Conservation (phyloP, 2,329 filamentous ascomycete genomes). For the Colletotrichum liriopes region DNA sequence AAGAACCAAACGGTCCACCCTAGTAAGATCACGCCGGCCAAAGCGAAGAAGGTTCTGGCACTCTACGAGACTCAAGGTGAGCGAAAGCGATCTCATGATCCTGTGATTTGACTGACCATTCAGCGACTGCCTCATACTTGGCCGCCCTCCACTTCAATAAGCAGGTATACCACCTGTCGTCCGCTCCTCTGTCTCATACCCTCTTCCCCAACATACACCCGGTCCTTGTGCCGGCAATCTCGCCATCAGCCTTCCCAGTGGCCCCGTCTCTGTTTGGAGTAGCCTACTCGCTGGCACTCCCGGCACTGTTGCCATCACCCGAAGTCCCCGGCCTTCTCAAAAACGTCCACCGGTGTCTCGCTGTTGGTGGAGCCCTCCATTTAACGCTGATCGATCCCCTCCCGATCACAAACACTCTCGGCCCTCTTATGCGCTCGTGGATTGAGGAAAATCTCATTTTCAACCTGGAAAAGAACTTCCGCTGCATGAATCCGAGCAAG, state of each 20-base stretch:
- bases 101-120: constrained; percentile 12
- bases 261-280: constrained; percentile 62
- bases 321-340: constrained; percentile 71
- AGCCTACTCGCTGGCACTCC: constrained; percentile 69
- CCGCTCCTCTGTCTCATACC: constrained; percentile 55
- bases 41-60: constrained; percentile 58
- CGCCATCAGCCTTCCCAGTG: constrained; percentile 55
- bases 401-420: constrained; percentile 68
- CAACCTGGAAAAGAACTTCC: constrained; percentile 72
- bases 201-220: constrained; percentile 59
- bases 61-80: constrained; percentile 68
- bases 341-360: constrained; percentile 70
- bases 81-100: constrained; percentile 44
- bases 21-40: constrained; percentile 43
- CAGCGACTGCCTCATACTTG: constrained; percentile 67
- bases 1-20: constrained; percentile 37
- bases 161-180: constrained; percentile 64
- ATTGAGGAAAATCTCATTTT: constrained; percentile 73
- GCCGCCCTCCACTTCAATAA: constrained; percentile 59
- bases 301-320: constrained; percentile 69
- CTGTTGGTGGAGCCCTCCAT: constrained; percentile 69
- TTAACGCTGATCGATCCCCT: constrained; percentile 75
- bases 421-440: constrained; percentile 72
- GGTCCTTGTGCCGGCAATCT: constrained; percentile 56
- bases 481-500: constrained; percentile 72